These are phyloP conservation scores for Nepenthes mirabilis DNA, from an alignment of 148 eudicot genomes.

Conservation along the genomic window DNA sequence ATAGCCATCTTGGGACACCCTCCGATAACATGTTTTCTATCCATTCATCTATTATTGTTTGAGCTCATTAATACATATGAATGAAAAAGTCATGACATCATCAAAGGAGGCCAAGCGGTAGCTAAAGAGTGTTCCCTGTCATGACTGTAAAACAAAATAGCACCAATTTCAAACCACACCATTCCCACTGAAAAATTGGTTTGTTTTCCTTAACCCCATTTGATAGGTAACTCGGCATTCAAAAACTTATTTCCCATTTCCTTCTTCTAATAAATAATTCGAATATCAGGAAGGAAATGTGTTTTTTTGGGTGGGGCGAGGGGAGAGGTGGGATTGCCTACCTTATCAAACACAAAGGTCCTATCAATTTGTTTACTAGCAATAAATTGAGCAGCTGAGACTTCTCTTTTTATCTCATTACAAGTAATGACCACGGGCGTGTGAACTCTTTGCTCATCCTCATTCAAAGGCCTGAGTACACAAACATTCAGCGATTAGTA, in stretches of 20 bases:
- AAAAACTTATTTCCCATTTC: no score
- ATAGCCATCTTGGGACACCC: no score
- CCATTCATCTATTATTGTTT: no score
- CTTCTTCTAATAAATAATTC: neutral
- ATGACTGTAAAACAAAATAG: neutral
- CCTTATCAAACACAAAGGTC: constrained; percentile 86
- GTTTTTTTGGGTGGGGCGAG: neutral
- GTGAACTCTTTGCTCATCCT: constrained; percentile 65
- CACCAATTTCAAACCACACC: neutral
- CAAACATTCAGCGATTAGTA: neutral
- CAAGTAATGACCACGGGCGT: constrained; percentile 79
- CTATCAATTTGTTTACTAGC: constrained; percentile 97
- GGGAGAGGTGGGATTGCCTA: constrained; percentile 4
- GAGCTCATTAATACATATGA: no score
- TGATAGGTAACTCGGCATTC: no score
- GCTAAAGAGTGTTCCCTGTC: no score
- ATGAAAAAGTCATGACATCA: no score
- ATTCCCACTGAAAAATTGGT: no score
- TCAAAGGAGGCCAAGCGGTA: no score
- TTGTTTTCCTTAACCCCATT: no score
- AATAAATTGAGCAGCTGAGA: constrained; percentile 73
- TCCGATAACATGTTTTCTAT: no score
- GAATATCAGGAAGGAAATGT: no score
- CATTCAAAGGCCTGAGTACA: constrained; percentile 65
- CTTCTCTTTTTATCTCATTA: constrained; percentile 81